Evolutionary conservation across 176 grass and related monocot genomes (phyloP), one percentile per base, ranked within the genome.

Genomic region (Pharus latifolius): DNA sequence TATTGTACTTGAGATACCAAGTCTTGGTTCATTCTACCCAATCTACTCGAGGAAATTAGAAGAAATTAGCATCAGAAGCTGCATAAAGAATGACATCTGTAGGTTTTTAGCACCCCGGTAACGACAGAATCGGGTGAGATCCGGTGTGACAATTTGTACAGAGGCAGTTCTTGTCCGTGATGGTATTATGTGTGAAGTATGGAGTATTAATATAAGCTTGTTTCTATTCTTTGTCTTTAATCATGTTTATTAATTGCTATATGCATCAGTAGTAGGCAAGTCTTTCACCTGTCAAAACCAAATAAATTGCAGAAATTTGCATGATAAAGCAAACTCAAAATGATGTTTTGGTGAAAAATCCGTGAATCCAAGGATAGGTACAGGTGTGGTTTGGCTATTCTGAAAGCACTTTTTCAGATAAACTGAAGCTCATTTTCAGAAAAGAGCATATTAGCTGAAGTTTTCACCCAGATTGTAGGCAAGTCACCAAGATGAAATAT

Each of bases 91-190:
- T 20, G 44, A 26, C 1, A 34, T 33, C 4, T 63, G 38, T 85
- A 63, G 24, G 20, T 34, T 47, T 46, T 55, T 56, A 56, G 48
- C 57, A 44, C 3, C 27, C 27, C 4, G 40, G 19, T 60, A 18
- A 52, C 51, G 11, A 43, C 12, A 71, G 35, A 49, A 2, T 55
- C 25, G 24, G n/a, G 16, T 10, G 40, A 78, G 63, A 38, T 6
- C 28, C 19, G 25, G 10, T 52, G 7, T 57, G 56, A n/a, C 49
- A 70, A 17, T 56, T 25, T 85, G 83, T 80, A 75, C 30, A 80
- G 30, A 66, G 60, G 51, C 4, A 64, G 19, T 38, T 8, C 37
- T 73, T 85, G 47, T 41, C 6, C 50, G 41, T 62, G 47, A 42
- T 28, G 64, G 10, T 56, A 23, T 28, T 80, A 7, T 80, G 63